Base-by-base conservation (phyloP, 768 basidiomycete species). In the Boletellus emodensis region DNA sequence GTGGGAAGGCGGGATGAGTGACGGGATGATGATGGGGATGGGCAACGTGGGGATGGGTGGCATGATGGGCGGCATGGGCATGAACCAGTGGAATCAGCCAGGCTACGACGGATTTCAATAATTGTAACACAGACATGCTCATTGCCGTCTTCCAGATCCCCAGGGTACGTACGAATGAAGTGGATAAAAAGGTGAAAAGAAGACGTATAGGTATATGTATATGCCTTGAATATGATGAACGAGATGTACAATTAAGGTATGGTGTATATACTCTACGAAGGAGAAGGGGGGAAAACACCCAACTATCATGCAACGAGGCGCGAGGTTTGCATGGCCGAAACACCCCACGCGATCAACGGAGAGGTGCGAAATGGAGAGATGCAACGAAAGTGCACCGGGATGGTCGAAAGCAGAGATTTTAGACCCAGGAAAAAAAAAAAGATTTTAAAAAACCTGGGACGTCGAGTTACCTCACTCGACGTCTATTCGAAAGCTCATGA, bases 401-500 rank as follows among this genome's bases (percentile, higher is more conserved):
- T 47, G 51, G n/a, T 41, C 43, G 40, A 46, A 33, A 17, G 12
- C 24, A 12, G 43, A 18, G 15, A 44, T 32, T 46, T 55, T 20
- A 22, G 33, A 36, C 33, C 9, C 37, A 17, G 11, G 40, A 46
- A 13, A 32, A 4, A 4, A 30, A 24, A 24, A n/a, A n/a, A n/a
- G n/a, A n/a, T n/a, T n/a, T n/a, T n/a, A n/a, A n/a, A n/a, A n/a
- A n/a, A n/a, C 22, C 39, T 37, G 34, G 18, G 44, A 24, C 40
- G 20, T 43, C 2, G 14, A 24, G 40, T 20, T 48, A 37, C 51
- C 33, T 63, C 46, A 68, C 17, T 53, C 53, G 1, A 72, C 63
- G 38, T 84, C 81, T 59, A 88, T 78, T 30, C 71, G 74, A 61
- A 85, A 87, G 65, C 84, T 84, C 53, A 87, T 90, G 10, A 93